Conservation (phyloP, 2,329 filamentous ascomycete genomes). For the Fusarium sterilihyphosum region DNA sequence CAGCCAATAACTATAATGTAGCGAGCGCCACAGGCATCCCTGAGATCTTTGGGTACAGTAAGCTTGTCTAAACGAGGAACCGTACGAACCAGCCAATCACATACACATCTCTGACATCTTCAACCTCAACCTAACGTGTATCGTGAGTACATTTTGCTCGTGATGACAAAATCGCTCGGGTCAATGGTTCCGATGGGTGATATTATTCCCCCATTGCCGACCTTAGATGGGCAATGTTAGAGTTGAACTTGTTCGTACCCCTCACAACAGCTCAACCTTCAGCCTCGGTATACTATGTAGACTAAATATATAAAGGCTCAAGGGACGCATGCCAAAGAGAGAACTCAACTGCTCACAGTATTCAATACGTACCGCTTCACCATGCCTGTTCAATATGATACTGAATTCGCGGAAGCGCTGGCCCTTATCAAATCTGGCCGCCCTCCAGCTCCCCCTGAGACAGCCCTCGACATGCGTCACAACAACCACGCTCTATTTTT, state of each 20-base stretch:
- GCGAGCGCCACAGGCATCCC: neutral
- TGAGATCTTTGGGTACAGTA: neutral
- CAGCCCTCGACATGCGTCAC: slow-evolving; percentile 24
- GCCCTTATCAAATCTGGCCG: slow-evolving; percentile 16
- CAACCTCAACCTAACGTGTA: neutral
- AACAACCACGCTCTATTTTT: slow-evolving; percentile 10
- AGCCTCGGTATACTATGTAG: neutral
- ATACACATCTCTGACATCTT: neutral
- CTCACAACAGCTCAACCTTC: neutral
- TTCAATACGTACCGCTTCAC: neutral
- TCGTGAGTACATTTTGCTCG: neutral
- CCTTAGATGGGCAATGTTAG: neutral
- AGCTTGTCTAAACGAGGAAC: neutral
- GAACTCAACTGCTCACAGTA: neutral
- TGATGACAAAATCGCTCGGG: neutral
- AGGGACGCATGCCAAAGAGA: neutral
- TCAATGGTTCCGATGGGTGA: neutral
- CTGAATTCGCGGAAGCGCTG: slow-evolving; percentile 31
- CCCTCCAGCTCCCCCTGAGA: slow-evolving; percentile 1
- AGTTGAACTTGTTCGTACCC: neutral
- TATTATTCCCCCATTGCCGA: neutral
- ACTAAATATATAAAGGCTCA: neutral
- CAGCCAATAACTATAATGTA: neutral
- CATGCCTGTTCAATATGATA: slow-evolving; percentile 33
- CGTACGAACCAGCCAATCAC: slow-evolving; percentile 5